Evolutionary conservation across 371 early-diverging fungal genomes (phyloP).

Genomic region (Furculomyces boomerangus): DNA sequence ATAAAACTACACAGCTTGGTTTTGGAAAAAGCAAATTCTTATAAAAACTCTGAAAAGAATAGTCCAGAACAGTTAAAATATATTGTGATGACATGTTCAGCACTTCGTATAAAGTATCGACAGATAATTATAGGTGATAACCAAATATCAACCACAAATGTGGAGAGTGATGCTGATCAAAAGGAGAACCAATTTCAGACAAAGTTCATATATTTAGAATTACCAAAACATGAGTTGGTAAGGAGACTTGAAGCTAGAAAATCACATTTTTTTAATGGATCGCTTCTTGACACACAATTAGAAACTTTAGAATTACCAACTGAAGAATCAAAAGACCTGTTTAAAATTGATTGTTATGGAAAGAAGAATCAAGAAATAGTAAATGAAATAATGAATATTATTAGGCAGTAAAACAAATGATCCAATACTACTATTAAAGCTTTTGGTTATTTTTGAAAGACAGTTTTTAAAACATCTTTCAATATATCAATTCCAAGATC

Average conservation of each 20-base stretch:
- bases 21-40: constrained; percentile 1
- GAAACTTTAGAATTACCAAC: constrained; percentile 39
- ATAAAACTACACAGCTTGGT: constrained; percentile 3
- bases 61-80: not conserved
- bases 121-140: constrained; percentile 30
- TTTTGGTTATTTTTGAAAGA: not conserved
- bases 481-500: constrained; percentile 42
- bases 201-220: constrained; percentile 42
- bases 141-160: constrained; percentile 11
- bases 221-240: constrained; percentile 24
- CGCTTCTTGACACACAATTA: constrained; percentile 38
- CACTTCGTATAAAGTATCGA: constrained; percentile 37
- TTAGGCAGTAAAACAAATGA: too few species aligned
- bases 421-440: too few species aligned
- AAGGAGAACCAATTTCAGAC: constrained; percentile 4
- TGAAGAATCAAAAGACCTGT: not conserved
- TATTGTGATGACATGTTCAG: constrained; percentile 40
- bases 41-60: not conserved
- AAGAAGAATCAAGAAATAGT: too few species aligned
- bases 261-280: constrained; percentile 33
- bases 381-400: too few species aligned
- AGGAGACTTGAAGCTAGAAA: constrained; percentile 26
- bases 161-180: not conserved
- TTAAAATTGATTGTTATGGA: too few species aligned
- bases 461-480: constrained; percentile 3